These are phyloP conservation scores for Castanea sativa DNA, from an alignment of 306 rosid species.

Conservation along the genomic window DNA sequence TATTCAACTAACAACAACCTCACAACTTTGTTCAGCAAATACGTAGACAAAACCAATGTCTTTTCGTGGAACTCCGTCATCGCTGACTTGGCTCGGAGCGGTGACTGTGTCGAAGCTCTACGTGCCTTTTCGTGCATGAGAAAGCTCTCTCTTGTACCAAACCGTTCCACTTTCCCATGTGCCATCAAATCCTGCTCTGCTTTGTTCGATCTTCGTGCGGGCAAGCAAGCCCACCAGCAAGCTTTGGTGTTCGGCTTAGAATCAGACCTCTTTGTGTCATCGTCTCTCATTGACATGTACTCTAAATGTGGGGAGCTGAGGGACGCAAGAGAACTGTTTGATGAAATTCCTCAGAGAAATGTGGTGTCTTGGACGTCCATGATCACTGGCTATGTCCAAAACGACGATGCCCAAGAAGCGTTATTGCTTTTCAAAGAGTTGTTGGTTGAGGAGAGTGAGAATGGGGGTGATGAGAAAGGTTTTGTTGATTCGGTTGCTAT, in stretches of 20 bases:
- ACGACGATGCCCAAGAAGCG: conserved; percentile 37
- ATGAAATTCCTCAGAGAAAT: conserved; percentile 59
- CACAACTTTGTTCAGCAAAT: conserved; percentile 59
- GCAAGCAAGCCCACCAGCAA: conserved; percentile 72
- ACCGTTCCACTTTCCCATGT: conserved; percentile 74
- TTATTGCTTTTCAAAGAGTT: conserved; percentile 60
- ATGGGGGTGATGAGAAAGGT: conserved; percentile 23
- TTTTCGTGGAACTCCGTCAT: conserved; percentile 72
- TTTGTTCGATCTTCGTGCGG: conserved; percentile 59
- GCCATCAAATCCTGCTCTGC: conserved; percentile 80
- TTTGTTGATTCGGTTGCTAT: conserved; percentile 54
- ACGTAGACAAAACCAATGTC: conserved; percentile 67
- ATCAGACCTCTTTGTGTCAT: conserved; percentile 63
- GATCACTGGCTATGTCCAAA: conserved; percentile 64
- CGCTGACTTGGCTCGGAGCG: conserved; percentile 73
- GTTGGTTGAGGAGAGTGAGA: conserved; percentile 44
- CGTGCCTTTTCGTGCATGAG: conserved; percentile 78
- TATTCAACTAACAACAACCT: conserved; percentile 34
- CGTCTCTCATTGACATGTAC: conserved; percentile 79
- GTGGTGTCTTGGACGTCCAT: conserved; percentile 85
- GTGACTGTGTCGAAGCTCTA: conserved; percentile 72
- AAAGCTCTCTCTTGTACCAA: conserved; percentile 65
- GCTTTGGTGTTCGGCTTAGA: conserved; percentile 66
- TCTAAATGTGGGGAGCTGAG: conserved; percentile 53
- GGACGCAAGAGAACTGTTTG: conserved; percentile 66